Evolutionary conservation across 805 yeast species (phyloP).

Genomic region (Cyberlindnera lachancei): DNA sequence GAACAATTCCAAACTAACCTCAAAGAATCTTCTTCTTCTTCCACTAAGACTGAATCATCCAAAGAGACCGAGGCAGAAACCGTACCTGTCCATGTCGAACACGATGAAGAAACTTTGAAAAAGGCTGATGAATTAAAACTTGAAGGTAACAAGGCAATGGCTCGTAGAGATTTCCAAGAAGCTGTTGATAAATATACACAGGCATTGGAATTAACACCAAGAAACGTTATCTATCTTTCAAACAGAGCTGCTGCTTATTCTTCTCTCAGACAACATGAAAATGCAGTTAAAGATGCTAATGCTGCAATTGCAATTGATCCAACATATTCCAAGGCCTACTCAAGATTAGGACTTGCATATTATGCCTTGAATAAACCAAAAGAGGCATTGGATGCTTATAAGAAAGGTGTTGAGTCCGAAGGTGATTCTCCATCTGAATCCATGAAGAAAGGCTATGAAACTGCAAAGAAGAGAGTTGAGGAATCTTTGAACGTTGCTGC

Average conservation of each 20-base stretch:
- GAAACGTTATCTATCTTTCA: conserved; percentile 78
- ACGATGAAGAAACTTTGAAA: conserved; percentile 44
- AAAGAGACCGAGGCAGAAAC: conserved; percentile 21
- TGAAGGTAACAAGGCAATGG: conserved; percentile 89
- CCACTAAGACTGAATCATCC: too few species aligned
- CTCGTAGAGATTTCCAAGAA: conserved; percentile 55
- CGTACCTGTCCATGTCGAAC: conserved; percentile 37
- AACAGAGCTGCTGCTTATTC: conserved; percentile 97
- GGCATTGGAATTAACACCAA: conserved; percentile 64
- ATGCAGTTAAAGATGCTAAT: conserved; percentile 80
- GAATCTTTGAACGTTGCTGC: conserved; percentile 45
- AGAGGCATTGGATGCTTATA: conserved; percentile 86
- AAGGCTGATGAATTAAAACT: conserved; percentile 80
- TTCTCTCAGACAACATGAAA: conserved; percentile 61
- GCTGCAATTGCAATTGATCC: conserved; percentile 75
- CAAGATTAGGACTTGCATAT: conserved; percentile 89
- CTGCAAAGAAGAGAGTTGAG: conserved; percentile 83
- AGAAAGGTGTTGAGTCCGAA: conserved; percentile 79
- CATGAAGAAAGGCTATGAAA: conserved; percentile 88
- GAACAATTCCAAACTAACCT: conserved; percentile 10
- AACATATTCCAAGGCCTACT: conserved; percentile 82
- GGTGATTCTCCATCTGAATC: conserved; percentile 81
- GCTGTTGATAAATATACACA: conserved; percentile 77
- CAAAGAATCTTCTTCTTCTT: too few species aligned
- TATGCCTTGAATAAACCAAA: conserved; percentile 91